Evolutionary conservation across 129 eudicot genomes (phyloP).

Genomic region (Lactuca sativa): DNA sequence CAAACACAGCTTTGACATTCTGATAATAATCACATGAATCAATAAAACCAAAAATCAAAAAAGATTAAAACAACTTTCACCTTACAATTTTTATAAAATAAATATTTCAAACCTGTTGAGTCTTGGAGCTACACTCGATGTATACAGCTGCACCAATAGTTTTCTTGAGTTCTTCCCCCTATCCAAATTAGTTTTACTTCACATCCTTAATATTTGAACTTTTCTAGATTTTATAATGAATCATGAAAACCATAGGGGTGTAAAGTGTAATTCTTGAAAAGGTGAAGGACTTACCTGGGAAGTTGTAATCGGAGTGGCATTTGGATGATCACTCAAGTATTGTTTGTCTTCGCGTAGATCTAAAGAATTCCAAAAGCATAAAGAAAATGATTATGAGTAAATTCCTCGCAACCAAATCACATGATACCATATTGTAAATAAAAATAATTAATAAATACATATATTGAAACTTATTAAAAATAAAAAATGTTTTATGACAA

Average conservation of each 20-base stretch:
- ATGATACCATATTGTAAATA: background rate
- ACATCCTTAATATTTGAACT: background rate
- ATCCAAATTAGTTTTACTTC: background rate
- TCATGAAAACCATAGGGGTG: background rate
- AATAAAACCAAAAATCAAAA: background rate
- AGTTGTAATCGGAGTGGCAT: constrained; percentile 63
- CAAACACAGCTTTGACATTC: constrained; percentile 76
- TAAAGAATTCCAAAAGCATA: constrained; percentile 16
- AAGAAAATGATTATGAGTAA: background rate
- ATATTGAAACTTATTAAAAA: background rate
- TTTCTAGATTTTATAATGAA: background rate
- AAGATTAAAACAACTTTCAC: background rate
- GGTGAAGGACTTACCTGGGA: constrained; percentile 50
- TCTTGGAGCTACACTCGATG: constrained; percentile 76
- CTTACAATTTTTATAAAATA: background rate
- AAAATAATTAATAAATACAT: too few relatives aligned
- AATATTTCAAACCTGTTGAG: constrained; percentile 56
- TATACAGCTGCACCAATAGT: constrained; percentile 72
- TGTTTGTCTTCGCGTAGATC: constrained; percentile 75
- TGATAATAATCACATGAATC: constrained; percentile 21
- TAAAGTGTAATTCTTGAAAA: constrained; percentile 2
- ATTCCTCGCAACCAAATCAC: background rate
- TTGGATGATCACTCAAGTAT: constrained; percentile 74
- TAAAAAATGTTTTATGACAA: background rate
- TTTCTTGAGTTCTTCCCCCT: constrained; percentile 80